Conservation (phyloP, 1,284 basidiomycete genomes). For the Fomitiporia mediterranea region DNA sequence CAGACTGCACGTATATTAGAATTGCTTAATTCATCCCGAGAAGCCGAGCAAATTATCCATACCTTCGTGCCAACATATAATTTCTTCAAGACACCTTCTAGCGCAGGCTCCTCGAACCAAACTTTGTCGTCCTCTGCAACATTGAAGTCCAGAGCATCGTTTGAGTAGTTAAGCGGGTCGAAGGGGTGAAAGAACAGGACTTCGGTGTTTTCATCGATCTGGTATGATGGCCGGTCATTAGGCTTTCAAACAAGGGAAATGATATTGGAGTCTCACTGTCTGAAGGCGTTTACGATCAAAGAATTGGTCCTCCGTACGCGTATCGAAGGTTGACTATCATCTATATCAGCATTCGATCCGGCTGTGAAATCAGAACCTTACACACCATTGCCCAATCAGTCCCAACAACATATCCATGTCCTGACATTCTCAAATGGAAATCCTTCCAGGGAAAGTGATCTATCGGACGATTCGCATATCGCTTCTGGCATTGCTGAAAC, state of each 20-base stretch:
- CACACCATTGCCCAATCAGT: slow-evolving; percentile 4
- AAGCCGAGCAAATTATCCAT: no score
- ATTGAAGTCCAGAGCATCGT: not conserved
- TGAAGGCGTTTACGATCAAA: slow-evolving; percentile 8
- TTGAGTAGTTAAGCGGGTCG: not conserved
- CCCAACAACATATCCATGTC: not conserved
- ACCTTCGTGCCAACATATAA: not conserved
- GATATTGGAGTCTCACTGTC: not conserved
- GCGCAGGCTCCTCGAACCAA: not conserved
- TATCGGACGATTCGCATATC: not conserved
- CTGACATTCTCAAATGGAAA: not conserved
- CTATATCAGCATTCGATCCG: not conserved
- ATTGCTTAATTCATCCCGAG: not conserved
- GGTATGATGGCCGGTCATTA: not conserved
- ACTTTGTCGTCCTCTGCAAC: not conserved
- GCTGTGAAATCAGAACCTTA: not conserved
- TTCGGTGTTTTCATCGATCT: slow-evolving; percentile 8
- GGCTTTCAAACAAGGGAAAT: not conserved
- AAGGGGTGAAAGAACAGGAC: slow-evolving; percentile 1
- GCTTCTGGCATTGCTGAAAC: not conserved
- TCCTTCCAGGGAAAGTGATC: not conserved
- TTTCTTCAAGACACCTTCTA: not conserved
- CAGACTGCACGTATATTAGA: not conserved
- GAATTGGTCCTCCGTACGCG: slow-evolving; percentile 2
- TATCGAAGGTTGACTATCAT: slow-evolving; percentile 5